phyloP scores from a whole-genome alignment of 2,329 filamentous ascomycete species.

The Ophiocordyceps australis region DNA sequence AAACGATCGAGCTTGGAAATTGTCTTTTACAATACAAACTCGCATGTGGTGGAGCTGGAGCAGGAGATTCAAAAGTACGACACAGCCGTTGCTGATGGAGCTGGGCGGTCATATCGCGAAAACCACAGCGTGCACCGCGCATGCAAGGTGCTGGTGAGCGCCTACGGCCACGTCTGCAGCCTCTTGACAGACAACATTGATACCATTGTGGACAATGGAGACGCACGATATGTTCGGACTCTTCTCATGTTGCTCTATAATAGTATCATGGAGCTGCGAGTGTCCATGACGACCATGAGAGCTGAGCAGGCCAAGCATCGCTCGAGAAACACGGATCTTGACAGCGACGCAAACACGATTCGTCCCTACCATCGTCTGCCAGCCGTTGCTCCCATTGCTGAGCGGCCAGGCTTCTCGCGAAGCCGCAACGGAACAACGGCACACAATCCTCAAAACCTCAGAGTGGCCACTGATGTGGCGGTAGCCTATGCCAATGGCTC shows the following conservation, averaged over 20 bases:
- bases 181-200: slow-evolving; percentile 43
- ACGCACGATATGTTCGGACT: slow-evolving; percentile 48
- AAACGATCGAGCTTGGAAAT: slow-evolving; percentile 47
- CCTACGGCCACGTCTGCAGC: slow-evolving; percentile 47
- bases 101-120: slow-evolving; percentile 28
- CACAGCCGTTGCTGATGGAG: slow-evolving; percentile 23
- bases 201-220: slow-evolving; percentile 44
- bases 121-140: slow-evolving; percentile 47
- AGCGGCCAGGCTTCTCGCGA: slow-evolving; percentile 19
- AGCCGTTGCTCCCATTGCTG: slow-evolving; percentile 32
- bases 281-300: slow-evolving; percentile 23
- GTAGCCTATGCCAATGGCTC: slow-evolving; percentile 25
- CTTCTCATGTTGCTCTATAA: slow-evolving; percentile 46
- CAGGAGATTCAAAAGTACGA: slow-evolving; percentile 46
- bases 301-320: slow-evolving; percentile 7
- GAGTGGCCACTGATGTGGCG: slow-evolving; percentile 36
- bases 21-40: slow-evolving; percentile 50
- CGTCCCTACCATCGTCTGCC: slow-evolving; percentile 31
- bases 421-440: slow-evolving; percentile 17
- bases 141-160: slow-evolving; percentile 43
- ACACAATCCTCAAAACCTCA: slow-evolving; percentile 33
- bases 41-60: slow-evolving; percentile 47
- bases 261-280: slow-evolving; percentile 48
- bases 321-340: slow-evolving; percentile 3
- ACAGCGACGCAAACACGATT: slow-evolving; percentile 25